Conservation (phyloP, 805 yeast genomes). For the Saccharomycopsis amapae region DNA sequence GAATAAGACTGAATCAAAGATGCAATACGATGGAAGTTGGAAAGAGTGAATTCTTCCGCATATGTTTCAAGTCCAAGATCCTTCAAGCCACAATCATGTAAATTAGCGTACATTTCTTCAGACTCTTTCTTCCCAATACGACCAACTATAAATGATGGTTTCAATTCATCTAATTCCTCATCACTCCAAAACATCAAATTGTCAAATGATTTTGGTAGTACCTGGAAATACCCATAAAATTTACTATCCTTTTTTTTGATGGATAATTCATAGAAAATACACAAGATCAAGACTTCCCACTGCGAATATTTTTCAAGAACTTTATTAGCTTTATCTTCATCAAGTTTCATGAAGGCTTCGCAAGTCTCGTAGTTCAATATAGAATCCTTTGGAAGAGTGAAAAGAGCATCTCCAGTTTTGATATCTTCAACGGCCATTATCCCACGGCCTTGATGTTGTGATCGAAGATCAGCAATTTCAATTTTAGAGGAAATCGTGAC, state of each 20-base stretch:
- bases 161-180: constrained; percentile 45
- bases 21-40: constrained; percentile 65
- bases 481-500: constrained; percentile 50
- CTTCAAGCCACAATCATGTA: constrained; percentile 35
- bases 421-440: constrained; percentile 60
- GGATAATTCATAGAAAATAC: constrained; percentile 54
- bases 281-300: constrained; percentile 75
- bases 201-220: constrained; percentile 46
- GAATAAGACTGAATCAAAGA: constrained; percentile 83
- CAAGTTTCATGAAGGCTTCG: constrained; percentile 29
- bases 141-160: constrained; percentile 63
- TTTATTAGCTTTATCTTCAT: constrained; percentile 27
- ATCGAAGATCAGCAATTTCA: constrained; percentile 52
- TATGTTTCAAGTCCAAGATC: constrained; percentile 30
- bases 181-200: constrained; percentile 66
- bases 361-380: constrained; percentile 57
- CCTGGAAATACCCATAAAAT: constrained; percentile 67
- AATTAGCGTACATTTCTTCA: constrained; percentile 45
- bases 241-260: constrained; percentile 38
- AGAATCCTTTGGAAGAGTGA: constrained; percentile 56
- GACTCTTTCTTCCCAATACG: constrained; percentile 71
- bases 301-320: constrained; percentile 40
- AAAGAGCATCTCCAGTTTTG: constrained; percentile 52
- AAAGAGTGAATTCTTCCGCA: constrained; percentile 35
- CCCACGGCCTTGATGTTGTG: constrained; percentile 66